Evolutionary conservation across 2,329 filamentous ascomycete species (phyloP), one percentile per base, ranked within the genome.

Genomic region (Colletotrichum abscissum): DNA sequence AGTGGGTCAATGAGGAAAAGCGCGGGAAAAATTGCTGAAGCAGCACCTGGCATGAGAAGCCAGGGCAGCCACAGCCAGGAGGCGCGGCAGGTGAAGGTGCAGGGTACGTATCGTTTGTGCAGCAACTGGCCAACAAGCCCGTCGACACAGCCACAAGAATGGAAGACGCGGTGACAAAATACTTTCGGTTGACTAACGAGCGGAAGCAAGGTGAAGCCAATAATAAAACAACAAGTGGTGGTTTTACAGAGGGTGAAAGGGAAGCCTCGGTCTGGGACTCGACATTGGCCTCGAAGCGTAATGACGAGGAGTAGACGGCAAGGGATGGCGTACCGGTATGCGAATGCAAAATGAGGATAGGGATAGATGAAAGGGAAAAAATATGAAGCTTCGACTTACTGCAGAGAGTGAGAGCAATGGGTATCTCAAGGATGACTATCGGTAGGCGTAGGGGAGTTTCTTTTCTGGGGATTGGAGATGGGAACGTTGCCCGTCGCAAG

Each of bases 61-160:
- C 58, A 49, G 66, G 57, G 52, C 56, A 72, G 69, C 69, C 65
- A 72, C 69, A 69, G 57, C 55, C 60, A 63, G 58, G 22, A 65
- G 52, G 35, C n/a, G 46, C 33, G 14, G 46, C 26, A 71, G 63
- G 19, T 49, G 42, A 4, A 49, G 19, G 42, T 49, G 42, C 42
- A 49, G 7, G 42, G 63, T 71, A 73, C 70, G 70, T 70, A 65
- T 62, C 56, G 6, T 56, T 19, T 22, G 24, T 24, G 52, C 9
- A 9, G 22, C 49, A 16, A 14, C 24, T 26, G 59, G 26, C 11
- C 7, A 62, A 35, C 46, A 30, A 63, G 42, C 22, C 46, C 19
- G 24, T 9, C 7, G 33, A 22, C 52, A 57, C 54, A 46, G 33
- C 26, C 33, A 66, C 26, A 58, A 58, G 26, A 24, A 19, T 22